phyloP scores from a whole-genome alignment of 306 rosid genomes.

The Chamaecrista fasciculata region DNA sequence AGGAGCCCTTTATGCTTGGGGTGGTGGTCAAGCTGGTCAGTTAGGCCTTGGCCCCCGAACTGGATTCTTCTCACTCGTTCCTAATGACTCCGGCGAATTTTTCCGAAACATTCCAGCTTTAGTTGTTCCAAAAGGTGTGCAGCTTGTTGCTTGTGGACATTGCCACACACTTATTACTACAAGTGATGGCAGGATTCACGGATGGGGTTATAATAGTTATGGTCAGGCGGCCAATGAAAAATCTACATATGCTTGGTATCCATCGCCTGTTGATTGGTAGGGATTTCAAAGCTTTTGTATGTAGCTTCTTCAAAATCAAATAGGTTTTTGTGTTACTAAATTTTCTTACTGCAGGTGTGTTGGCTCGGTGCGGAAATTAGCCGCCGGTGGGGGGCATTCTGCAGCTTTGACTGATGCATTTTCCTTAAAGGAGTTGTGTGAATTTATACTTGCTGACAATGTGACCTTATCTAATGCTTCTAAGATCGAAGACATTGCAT shows the following conservation, averaged over 20 bases:
- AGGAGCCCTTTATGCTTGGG: conserved; percentile 95
- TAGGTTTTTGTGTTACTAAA: conserved; percentile 26
- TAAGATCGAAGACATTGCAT: conserved; percentile 72
- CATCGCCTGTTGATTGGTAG: conserved; percentile 95
- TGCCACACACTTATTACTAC: conserved; percentile 75
- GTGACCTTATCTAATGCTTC: conserved; percentile 66
- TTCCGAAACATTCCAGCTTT: conserved; percentile 73
- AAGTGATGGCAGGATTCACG: conserved; percentile 82
- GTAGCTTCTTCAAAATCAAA: conserved; percentile 20
- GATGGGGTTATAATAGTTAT: conserved; percentile 96
- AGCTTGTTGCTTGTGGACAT: conserved; percentile 86
- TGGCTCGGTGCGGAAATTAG: conserved; percentile 89
- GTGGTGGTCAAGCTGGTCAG: conserved; percentile 91
- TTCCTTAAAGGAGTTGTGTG: conserved; percentile 91
- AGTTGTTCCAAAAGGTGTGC: conserved; percentile 78
- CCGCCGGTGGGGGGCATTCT: conserved; percentile 98
- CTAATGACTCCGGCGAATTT: conserved; percentile 56
- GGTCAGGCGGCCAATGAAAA: conserved; percentile 96
- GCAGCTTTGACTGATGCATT: conserved; percentile 92
- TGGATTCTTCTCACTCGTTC: conserved; percentile 72
- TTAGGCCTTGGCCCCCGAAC: conserved; percentile 87
- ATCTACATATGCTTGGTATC: conserved; percentile 91
- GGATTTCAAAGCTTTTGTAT: conserved; percentile 24
- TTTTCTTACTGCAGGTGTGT: conserved; percentile 61
- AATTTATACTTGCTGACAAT: conserved; percentile 74